Evolutionary conservation across 73 alveolate genomes (phyloP).

Genomic region (Paramecium biaurelia): DNA sequence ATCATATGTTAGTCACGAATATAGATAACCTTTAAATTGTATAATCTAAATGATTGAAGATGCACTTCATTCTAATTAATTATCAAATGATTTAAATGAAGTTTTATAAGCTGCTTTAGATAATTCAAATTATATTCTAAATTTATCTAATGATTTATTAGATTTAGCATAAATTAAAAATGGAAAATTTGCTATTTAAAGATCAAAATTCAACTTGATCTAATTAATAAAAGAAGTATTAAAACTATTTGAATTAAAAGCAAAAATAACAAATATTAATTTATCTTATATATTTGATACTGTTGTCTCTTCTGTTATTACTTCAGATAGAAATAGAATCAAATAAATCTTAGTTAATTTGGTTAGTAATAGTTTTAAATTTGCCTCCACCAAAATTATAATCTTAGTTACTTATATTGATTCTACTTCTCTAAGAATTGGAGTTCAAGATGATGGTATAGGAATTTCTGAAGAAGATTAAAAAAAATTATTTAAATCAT

Average conservation of each 20-base stretch:
- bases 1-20: conserved; percentile 58
- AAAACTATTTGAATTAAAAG: conserved; percentile 37
- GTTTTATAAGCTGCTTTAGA: conserved; percentile 41
- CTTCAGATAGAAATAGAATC: conserved; percentile 65
- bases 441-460: conserved; percentile 68
- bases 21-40: conserved; percentile 56
- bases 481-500: conserved; percentile 58
- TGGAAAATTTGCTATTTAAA: conserved; percentile 38
- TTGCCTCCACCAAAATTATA: conserved; percentile 51
- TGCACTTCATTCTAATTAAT: not conserved
- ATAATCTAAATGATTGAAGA: conserved; percentile 56
- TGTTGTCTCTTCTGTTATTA: not conserved
- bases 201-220: conserved; percentile 5
- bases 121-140: conserved; percentile 40
- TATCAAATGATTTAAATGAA: not conserved
- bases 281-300: not conserved
- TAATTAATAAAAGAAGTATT: conserved; percentile 15
- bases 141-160: conserved; percentile 55
- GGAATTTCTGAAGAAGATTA: conserved; percentile 66
- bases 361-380: conserved; percentile 67
- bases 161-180: conserved; percentile 61
- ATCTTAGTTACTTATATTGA: conserved; percentile 26
- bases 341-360: conserved; percentile 66
- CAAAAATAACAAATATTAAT: conserved; percentile 31
- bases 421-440: conserved; percentile 12